Conservation (phyloP, 768 basidiomycete species). For the Tulasnella sp. region DNA sequence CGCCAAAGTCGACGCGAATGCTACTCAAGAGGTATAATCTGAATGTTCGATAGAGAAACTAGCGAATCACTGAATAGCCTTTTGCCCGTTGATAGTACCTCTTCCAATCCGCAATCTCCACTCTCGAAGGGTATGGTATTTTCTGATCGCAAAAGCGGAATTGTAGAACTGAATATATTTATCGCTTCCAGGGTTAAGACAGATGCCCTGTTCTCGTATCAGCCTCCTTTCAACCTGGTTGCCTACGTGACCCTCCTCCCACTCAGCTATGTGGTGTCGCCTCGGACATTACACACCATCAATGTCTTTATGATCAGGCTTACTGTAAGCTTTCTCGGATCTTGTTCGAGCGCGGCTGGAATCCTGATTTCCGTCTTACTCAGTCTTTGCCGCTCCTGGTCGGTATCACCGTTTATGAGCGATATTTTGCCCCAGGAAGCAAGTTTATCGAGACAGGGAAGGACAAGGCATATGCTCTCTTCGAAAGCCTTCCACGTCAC, state of each 20-base stretch:
- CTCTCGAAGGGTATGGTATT: constrained; percentile 69
- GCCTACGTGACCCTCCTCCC: constrained; percentile 80
- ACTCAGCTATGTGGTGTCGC: constrained; percentile 66
- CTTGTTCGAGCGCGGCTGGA: background rate
- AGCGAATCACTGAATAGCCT: background rate
- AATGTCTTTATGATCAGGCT: constrained; percentile 84
- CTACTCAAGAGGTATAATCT: constrained; percentile 52
- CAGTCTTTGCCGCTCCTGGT: constrained; percentile 75
- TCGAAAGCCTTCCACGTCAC: constrained; percentile 62
- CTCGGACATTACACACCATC: constrained; percentile 70
- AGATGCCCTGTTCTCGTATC: constrained; percentile 86
- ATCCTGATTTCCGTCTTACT: constrained; percentile 4
- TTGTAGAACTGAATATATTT: constrained; percentile 26
- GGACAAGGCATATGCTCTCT: constrained; percentile 52
- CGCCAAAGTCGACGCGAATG: constrained; percentile 42
- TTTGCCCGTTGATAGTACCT: constrained; percentile 54
- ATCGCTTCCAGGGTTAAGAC: constrained; percentile 62
- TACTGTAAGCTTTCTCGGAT: constrained; percentile 47
- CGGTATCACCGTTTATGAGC: constrained; percentile 73
- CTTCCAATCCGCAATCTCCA: constrained; percentile 80
- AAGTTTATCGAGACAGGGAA: constrained; percentile 50
- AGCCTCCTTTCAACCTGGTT: constrained; percentile 82
- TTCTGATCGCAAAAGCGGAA: background rate
- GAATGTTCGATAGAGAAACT: background rate
- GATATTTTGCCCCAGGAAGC: constrained; percentile 54